A percentile compares a stretch with the other conserved stretches of the same genome.
phyloP scores from a whole-genome alignment of 257 asterid species.

The Phtheirospermum japonicum region DNA sequence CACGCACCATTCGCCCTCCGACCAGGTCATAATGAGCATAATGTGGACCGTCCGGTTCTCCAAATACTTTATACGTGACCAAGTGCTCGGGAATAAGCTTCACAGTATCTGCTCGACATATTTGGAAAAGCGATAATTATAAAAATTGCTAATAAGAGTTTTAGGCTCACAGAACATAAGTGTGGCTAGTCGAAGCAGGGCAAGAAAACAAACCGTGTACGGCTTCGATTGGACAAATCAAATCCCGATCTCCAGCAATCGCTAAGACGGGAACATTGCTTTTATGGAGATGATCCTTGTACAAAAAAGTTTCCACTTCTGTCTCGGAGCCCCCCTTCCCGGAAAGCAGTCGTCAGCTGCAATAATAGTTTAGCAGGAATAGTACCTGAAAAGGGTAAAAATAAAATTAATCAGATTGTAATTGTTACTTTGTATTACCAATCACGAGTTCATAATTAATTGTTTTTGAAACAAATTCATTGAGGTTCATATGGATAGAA shows the following conservation, averaged over 20 bases:
- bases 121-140: slow-evolving; percentile 11
- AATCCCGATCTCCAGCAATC: slow-evolving; percentile 87
- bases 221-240: slow-evolving; percentile 96
- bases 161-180: background rate
- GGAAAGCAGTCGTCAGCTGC: slow-evolving; percentile 83
- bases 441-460: background rate
- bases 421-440: slow-evolving; percentile 8
- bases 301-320: slow-evolving; percentile 68
- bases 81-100: slow-evolving; percentile 72
- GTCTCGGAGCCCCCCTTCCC: slow-evolving; percentile 88
- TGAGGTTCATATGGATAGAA: background rate
- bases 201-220: slow-evolving; percentile 58
- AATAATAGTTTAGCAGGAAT: slow-evolving; percentile 81
- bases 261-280: slow-evolving; percentile 74
- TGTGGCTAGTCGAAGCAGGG: slow-evolving; percentile 18
- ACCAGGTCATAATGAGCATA: slow-evolving; percentile 98
- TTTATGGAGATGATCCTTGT: slow-evolving; percentile 77
- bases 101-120: slow-evolving; percentile 58
- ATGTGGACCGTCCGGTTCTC: slow-evolving; percentile 81
- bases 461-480: background rate
- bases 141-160: background rate
- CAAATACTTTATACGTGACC: slow-evolving; percentile 74
- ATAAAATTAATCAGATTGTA: slow-evolving; percentile 17
- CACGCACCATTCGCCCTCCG: slow-evolving; percentile 81
- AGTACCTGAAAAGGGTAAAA: slow-evolving; percentile 54